Percentiles rank a stretch among this genome's conserved stretches.
Conservation (phyloP, 257 asterid species). For the Petunia axillaris region DNA sequence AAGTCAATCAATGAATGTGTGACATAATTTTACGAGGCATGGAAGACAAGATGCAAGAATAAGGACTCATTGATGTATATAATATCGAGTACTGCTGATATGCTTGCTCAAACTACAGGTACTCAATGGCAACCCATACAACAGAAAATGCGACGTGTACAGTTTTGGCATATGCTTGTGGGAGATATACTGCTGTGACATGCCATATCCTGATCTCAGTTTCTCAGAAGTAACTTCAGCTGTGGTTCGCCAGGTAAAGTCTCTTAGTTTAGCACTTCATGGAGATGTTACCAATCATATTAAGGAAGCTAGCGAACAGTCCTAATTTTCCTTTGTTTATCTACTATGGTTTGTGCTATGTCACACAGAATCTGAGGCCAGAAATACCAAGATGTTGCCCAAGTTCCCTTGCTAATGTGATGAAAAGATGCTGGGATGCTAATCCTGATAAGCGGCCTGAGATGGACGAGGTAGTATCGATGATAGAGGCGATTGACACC, state of each 20-base stretch:
- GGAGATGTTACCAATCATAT: constrained; percentile 1
- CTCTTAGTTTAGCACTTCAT: neutral
- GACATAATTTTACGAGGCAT: neutral
- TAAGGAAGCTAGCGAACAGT: neutral
- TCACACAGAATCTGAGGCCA: constrained; percentile 76
- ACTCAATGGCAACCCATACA: constrained; percentile 74
- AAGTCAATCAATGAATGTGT: neutral
- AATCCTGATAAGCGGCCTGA: constrained; percentile 85
- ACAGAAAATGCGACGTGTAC: constrained; percentile 82
- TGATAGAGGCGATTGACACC: constrained; percentile 83
- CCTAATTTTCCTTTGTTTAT: neutral
- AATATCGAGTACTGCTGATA: neutral
- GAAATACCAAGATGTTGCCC: constrained; percentile 91
- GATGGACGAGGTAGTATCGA: constrained; percentile 82
- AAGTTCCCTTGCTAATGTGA: constrained; percentile 70
- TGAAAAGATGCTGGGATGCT: constrained; percentile 91
- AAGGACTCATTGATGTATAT: neutral
- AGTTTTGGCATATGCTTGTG: constrained; percentile 87
- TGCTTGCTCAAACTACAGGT: constrained; percentile 48
- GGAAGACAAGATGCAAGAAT: neutral
- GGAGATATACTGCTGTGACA: constrained; percentile 92
- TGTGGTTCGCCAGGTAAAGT: constrained; percentile 79
- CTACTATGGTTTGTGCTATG: neutral
- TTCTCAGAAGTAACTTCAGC: constrained; percentile 93
- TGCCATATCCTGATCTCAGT: constrained; percentile 93